Evolutionary conservation across 345 rosid genomes (phyloP), one percentile per base, ranked within the genome.

Genomic region (Murraya paniculata): DNA sequence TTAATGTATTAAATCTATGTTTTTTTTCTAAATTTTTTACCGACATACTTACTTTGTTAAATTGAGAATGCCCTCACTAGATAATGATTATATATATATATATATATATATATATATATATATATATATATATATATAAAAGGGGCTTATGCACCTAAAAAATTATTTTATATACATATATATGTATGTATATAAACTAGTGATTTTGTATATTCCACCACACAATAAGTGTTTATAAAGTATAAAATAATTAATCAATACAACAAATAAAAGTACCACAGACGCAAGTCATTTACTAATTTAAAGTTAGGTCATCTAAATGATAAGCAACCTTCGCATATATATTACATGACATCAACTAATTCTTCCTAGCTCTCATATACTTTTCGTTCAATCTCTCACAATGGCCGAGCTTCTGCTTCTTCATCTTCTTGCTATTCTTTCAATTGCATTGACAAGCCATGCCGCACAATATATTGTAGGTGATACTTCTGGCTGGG

Each of bases 401-500:
- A 39, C 62, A 65, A 88, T 86, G 90, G 84, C 85, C 57, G 86
- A 82, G 78, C 78, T 74, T 36, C 71, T 81, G 81, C 67, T 89
- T 75, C 11, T 87, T 30, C 78, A 25, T 36, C 4, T 87, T 9
- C 82, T 84, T 31, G 78, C 73, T 45, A 5, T 81, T 13, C 76
- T 82, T 27, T 83, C 83, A 41, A 67, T 78, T 10, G 70, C 78
- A 39, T 73, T 72, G 73, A 78, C 87, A 65, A 84, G 87, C 85
- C 39, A 80, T 27, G 94, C 83, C 9, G 62, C 94, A 1, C 90
- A 86, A 6, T 94, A 94, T 86, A 71, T 79, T 33, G 97, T 96
- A 2, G 99, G 99, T 1, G 99, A 90, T 78, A 86, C 18, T 48
- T 86, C 99, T 0, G 98, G 98, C 7, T 94, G 99, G 99, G 98